These are phyloP conservation scores for Arthroderma uncinatum DNA, from an alignment of 2,329 filamentous ascomycete genomes.

Conservation along the genomic window DNA sequence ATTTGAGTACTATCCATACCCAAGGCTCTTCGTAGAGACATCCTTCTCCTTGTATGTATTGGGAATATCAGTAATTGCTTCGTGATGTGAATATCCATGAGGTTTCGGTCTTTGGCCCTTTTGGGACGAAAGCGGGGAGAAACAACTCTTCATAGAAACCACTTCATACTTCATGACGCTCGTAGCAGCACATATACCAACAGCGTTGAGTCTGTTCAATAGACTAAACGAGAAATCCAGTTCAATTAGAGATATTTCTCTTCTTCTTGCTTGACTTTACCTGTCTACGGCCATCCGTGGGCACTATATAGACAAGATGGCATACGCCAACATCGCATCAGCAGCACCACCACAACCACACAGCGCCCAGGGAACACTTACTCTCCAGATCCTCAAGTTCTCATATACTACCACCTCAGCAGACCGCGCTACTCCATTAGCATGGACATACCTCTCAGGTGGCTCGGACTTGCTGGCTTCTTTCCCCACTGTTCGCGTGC, in stretches of 20 bases:
- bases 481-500: slow-evolving; percentile 24
- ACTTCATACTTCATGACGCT: not conserved
- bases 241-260: not conserved
- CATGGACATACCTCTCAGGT: slow-evolving; percentile 35
- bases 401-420: slow-evolving; percentile 33
- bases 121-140: not conserved
- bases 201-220: not conserved
- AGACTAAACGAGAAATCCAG: not conserved
- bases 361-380: not conserved
- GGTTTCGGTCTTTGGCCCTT: not conserved
- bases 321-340: not conserved
- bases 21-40: not conserved
- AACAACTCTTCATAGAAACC: not conserved
- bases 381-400: slow-evolving; percentile 29
- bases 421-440: slow-evolving; percentile 29
- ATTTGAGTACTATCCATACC: not conserved
- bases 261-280: too few species aligned
- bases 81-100: not conserved
- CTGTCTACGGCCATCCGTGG: not conserved
- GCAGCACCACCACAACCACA: not conserved
- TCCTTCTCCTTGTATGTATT: not conserved
- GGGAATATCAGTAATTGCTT: not conserved
- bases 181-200: not conserved
- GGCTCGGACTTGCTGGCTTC: slow-evolving; percentile 26
- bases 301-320: not conserved